phyloP scores from a whole-genome alignment of 1,284 basidiomycete genomes.

The Mycena sp. region DNA sequence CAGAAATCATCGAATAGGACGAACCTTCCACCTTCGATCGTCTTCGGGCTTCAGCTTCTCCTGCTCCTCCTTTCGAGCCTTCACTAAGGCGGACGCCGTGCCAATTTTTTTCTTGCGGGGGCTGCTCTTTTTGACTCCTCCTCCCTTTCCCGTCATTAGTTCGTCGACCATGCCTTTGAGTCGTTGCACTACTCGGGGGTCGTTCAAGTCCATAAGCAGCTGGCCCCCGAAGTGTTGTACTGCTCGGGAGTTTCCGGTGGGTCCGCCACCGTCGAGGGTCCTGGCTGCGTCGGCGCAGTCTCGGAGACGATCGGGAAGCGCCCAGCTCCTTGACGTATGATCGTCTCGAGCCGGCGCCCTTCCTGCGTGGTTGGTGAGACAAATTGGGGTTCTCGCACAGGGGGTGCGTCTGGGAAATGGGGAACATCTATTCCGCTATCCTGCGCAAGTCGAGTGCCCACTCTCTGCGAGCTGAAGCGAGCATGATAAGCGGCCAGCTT shows the following conservation, averaged over 20 bases:
- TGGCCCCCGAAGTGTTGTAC: not conserved
- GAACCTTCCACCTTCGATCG: conserved; percentile 1
- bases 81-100: not conserved
- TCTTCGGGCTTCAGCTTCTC: not conserved
- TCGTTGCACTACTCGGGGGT: not conserved
- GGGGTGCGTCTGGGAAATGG: conserved; percentile 1
- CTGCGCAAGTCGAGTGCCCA: not conserved
- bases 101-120: not conserved
- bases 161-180: not conserved
- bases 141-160: not conserved
- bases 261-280: too few relatives aligned
- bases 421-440: not conserved
- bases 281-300: not conserved
- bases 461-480: not conserved
- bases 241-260: not conserved
- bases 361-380: too few relatives aligned
- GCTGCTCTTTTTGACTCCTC: too few relatives aligned
- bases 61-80: not conserved
- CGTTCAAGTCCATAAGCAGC: not conserved
- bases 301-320: not conserved
- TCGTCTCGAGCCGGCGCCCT: not conserved
- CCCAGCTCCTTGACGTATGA: not conserved
- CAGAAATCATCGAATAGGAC: not conserved
- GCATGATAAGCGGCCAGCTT: not conserved
- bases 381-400: not conserved